A percentile compares a stretch with the other conserved stretches of the same genome.
Conservation (phyloP, 768 basidiomycete genomes). For the Trametes punicea region DNA sequence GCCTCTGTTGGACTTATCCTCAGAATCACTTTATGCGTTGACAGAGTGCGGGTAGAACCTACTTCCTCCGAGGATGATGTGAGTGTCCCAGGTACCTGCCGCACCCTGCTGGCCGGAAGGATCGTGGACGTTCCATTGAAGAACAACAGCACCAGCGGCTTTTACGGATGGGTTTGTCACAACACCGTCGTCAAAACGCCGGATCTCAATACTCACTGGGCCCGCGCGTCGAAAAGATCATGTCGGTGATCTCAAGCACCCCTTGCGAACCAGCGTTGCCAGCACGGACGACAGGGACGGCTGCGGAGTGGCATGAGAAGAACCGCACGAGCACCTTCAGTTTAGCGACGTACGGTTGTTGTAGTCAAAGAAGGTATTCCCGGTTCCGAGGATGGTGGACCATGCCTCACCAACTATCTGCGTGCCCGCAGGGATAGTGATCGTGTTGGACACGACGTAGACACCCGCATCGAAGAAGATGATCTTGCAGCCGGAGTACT, state of each 20-base stretch:
- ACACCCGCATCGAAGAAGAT: slow-evolving; percentile 75
- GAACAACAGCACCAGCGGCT: slow-evolving; percentile 56
- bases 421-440: slow-evolving; percentile 45
- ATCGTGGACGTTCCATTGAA: slow-evolving; percentile 53
- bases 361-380: slow-evolving; percentile 39
- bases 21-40: neutral
- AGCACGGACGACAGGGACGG: slow-evolving; percentile 41
- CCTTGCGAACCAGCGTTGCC: slow-evolving; percentile 38
- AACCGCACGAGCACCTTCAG: too few relatives aligned
- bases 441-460: slow-evolving; percentile 45
- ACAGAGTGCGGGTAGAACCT: slow-evolving; percentile 1
- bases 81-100: slow-evolving; percentile 51
- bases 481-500: slow-evolving; percentile 75
- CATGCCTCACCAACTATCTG: slow-evolving; percentile 49
- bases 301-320: neutral
- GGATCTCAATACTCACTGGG: slow-evolving; percentile 28
- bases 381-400: slow-evolving; percentile 46
- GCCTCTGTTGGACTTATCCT: slow-evolving; percentile 14
- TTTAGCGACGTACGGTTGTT: slow-evolving; percentile 26
- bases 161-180: neutral
- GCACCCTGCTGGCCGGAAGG: slow-evolving; percentile 46
- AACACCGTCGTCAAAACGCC: too few relatives aligned
- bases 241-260: slow-evolving; percentile 43
- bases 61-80: slow-evolving; percentile 36
- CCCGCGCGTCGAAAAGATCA: slow-evolving; percentile 42